phyloP scores from a whole-genome alignment of 163 green algal species.

The Chlorella variabilis region DNA sequence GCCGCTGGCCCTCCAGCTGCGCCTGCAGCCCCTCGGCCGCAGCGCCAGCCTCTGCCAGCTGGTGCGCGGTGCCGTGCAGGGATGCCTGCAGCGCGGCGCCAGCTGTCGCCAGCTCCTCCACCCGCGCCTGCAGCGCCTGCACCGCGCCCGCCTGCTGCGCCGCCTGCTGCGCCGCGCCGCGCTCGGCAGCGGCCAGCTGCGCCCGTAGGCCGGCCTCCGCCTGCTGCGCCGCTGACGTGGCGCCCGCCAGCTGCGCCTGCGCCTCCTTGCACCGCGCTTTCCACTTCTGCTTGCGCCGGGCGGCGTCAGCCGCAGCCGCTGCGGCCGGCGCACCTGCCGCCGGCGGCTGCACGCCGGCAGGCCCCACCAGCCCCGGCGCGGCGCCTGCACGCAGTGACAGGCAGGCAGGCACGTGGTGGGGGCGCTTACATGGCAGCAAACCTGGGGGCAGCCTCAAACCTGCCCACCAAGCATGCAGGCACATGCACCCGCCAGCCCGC shows the following conservation, averaged over 20 bases:
- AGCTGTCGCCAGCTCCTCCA: conserved; percentile 29
- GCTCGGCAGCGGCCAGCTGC: background rate
- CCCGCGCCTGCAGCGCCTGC: conserved; percentile 1
- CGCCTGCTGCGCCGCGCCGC: background rate
- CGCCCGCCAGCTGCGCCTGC: conserved; percentile 8
- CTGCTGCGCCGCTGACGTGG: background rate
- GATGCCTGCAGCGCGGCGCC: conserved; percentile 17
- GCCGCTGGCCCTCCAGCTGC: conserved; percentile 21
- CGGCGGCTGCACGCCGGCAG: background rate
- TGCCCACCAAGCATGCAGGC: no score
- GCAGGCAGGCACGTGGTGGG: no score
- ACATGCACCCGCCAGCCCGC: no score
- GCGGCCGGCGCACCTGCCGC: background rate
- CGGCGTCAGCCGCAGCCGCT: background rate
- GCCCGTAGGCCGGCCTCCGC: conserved; percentile 7
- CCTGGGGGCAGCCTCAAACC: no score
- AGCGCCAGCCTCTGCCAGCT: conserved; percentile 31
- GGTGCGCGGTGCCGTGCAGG: conserved; percentile 7
- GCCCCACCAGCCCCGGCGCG: no score
- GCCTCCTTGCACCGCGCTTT: conserved; percentile 34
- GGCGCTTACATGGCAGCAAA: no score
- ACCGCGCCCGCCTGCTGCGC: conserved; percentile 6
- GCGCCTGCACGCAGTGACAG: background rate
- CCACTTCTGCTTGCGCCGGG: conserved; percentile 37
- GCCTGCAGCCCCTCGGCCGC: conserved; percentile 17